Evolutionary conservation across 2,329 filamentous ascomycete genomes (phyloP), one percentile per base, ranked within the genome.

Genomic region (Aspergillus sp.): DNA sequence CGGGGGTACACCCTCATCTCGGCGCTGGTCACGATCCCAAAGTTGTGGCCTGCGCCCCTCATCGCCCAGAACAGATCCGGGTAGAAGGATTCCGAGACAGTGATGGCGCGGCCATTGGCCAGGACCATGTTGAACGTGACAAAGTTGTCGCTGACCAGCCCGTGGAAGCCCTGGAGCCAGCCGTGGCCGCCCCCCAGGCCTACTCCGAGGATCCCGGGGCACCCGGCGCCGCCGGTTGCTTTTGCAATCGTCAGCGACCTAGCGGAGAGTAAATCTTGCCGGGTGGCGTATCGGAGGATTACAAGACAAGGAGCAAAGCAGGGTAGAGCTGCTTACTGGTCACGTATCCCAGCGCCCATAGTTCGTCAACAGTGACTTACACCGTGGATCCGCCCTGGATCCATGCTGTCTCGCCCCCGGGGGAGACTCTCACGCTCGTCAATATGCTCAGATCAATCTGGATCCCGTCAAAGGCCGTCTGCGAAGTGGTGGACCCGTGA

Each of bases 1-100:
- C 31, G 34, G 3, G 43, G 51, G 23, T 54, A 47, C 6, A 63
- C 50, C 22, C 57, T 60, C 28, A 49, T 38, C 41, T 50, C 17
- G 30, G 54, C 48, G 6, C 53, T 57, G 6, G 57, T 60, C 2
- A 63, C 61, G n/a, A 85, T 77, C 28, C 83, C 83, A 63, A 85
- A 85, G 70, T 85, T 85, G 60, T 84, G 81, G 1, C 83, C 84
- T 3, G 83, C 83, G 3, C 83, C 83, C 55, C 74, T 72, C 64
- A 86, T 76, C 0, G 73, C 83, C 83, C 83, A 86, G 65, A 76
- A 85, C 2, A 85, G 74, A 30, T 85, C 82, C 0, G 79, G 76
- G 8, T 75, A 72, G 28, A 19, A 45, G n/a, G 28, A 57, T 17
- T 75, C 68, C n/a, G 79, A 70, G 0, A 81, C 72, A 1, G 73